Base-by-base conservation (phyloP, 2,329 filamentous ascomycete genomes). In the Aureobasidium sp. region DNA sequence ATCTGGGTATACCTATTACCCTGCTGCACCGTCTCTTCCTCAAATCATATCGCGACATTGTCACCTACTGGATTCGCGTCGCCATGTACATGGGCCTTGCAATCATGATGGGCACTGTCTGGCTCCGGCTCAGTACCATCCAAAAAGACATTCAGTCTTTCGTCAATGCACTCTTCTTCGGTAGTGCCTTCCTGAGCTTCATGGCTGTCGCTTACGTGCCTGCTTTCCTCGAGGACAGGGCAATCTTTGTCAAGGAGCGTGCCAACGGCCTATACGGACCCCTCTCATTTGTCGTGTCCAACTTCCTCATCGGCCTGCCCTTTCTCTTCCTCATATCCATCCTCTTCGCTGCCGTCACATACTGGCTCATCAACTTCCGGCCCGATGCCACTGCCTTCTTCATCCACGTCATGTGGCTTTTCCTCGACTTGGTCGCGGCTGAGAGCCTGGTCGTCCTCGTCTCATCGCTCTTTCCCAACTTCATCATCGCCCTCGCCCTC, bases 71-170 rank as follows among this genome's bases (percentile, higher is more conserved):
- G 1, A 89, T 93, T 65, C 84, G 90, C 2, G 77, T 93, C 34
- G 86, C 82, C 37, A 94, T 94, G 89, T 93, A 94, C 71, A 78
- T 86, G 55, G 84, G 83, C 72, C 79, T 94, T 8, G 89, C 89
- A 1, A 83, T 93, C 66, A 86, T 93, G 82, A 91, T 91, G 86
- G 90, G 90, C 2, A 94, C 90, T 0, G 88, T 95, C 7, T 95
- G 88, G 86, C 76, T 94, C n/a, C 83, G 89, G 2, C 79, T 95
- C 1, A 74, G 80, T 3, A 79, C 85, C 0, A 75, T 79, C 0
- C 90, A 94, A 70, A 77, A 81, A 48, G 86, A 87, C 62, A 93
- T 95, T 65, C 86, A 90, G 67, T 84, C 89, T 0, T 87, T 89
- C 67, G 89, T 86, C 71, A 95, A 94, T 70, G 88, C 88, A 22